Conservation (phyloP, 805 yeast genomes). For the Metschnikowia matae region DNA sequence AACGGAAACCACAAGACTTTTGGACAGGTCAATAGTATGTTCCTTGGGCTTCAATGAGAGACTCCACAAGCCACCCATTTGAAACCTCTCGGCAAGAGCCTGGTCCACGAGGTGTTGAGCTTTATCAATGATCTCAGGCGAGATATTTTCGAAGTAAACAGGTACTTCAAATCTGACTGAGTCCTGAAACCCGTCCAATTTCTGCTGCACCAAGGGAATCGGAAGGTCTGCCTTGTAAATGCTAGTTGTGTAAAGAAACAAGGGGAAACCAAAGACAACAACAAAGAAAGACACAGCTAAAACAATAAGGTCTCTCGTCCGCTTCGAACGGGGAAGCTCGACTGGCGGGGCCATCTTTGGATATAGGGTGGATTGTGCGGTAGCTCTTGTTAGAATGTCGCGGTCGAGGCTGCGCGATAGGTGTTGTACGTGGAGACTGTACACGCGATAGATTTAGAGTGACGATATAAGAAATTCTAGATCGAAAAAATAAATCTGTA, state of each 20-base stretch:
- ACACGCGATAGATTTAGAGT: neutral
- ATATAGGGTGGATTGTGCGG: neutral
- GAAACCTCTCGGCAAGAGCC: conserved; percentile 16
- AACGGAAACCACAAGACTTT: conserved; percentile 30
- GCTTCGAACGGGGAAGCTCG: conserved; percentile 9
- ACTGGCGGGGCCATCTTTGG: conserved; percentile 8
- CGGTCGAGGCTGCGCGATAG: conserved; percentile 1
- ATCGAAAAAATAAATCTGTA: no score
- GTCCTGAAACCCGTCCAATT: conserved; percentile 20
- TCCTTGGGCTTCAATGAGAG: conserved; percentile 20
- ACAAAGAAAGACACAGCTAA: conserved; percentile 17
- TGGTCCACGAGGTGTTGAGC: conserved; percentile 36
- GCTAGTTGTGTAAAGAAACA: conserved; percentile 58
- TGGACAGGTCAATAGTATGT: conserved; percentile 8
- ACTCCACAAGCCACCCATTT: conserved; percentile 23
- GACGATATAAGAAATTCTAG: neutral
- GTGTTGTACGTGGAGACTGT: neutral
- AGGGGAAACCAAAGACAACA: conserved; percentile 48
- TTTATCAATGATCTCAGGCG: conserved; percentile 27
- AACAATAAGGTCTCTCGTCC: conserved; percentile 10
- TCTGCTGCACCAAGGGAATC: conserved; percentile 33
- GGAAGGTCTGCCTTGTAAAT: conserved; percentile 63
- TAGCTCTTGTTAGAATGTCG: neutral
- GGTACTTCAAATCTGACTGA: conserved; percentile 37
- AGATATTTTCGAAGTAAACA: conserved; percentile 36